Evolutionary conservation across 139 green algal species (phyloP).

Genomic region (Trebouxia sp.): DNA sequence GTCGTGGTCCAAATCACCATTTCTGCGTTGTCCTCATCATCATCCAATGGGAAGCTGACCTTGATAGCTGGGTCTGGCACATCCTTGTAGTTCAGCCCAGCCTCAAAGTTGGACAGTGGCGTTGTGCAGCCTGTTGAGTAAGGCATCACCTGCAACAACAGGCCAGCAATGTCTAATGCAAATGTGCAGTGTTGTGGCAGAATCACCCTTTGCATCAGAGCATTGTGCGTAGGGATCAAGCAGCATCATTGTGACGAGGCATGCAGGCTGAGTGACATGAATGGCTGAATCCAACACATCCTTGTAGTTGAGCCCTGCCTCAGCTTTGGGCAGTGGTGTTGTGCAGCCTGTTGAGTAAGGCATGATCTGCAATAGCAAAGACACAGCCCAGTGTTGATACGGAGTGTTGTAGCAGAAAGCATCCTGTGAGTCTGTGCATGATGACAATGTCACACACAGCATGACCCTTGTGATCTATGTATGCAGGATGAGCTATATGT

Average conservation of each 20-base stretch:
- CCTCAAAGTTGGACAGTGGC: constrained; percentile 98
- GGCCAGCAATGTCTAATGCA: not conserved
- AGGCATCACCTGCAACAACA: constrained; percentile 90
- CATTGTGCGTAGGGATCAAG: too few relatives aligned
- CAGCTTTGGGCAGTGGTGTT: constrained; percentile 98
- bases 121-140: constrained; percentile 96
- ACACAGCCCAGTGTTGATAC: not conserved
- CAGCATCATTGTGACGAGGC: too few relatives aligned
- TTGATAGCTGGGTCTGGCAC: constrained; percentile 75
- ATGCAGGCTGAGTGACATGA: constrained; percentile 65
- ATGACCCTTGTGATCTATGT: too few relatives aligned
- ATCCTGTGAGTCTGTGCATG: too few relatives aligned
- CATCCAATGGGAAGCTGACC: constrained; percentile 79
- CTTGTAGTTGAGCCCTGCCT: constrained; percentile 99
- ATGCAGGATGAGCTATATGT: constrained; percentile 66
- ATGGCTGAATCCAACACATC: constrained; percentile 76
- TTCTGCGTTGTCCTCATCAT: constrained; percentile 70
- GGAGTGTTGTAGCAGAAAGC: not conserved
- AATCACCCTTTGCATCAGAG: too few relatives aligned
- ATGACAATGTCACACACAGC: too few relatives aligned
- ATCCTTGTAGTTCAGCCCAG: constrained; percentile 98
- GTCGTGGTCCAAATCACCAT: constrained; percentile 99
- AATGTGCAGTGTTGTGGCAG: not conserved
- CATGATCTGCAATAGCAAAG: constrained; percentile 84
- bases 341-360: constrained; percentile 94